Percentiles rank a stretch among this genome's conserved stretches.
phyloP scores from a whole-genome alignment of 2,329 filamentous ascomycete genomes.

The Coccinonectria pachysandricola region DNA sequence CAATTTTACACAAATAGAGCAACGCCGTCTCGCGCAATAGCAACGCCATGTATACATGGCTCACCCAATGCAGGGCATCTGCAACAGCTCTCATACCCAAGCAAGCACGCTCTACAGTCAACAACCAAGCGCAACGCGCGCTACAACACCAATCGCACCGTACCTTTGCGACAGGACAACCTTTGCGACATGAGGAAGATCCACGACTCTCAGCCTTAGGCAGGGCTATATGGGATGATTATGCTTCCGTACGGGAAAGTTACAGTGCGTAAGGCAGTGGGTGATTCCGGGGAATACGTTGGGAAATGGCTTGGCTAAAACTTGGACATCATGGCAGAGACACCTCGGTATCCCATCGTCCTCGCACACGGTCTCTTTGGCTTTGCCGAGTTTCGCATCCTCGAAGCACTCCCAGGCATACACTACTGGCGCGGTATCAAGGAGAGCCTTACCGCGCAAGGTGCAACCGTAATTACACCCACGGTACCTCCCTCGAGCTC shows the following conservation, averaged over 20 bases:
- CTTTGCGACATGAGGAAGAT: slow-evolving; percentile 19
- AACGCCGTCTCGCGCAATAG: slow-evolving; percentile 4
- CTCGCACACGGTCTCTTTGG: slow-evolving; percentile 56
- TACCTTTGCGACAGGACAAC: slow-evolving; percentile 6
- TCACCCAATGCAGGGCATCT: slow-evolving; percentile 8
- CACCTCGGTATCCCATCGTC: slow-evolving; percentile 51
- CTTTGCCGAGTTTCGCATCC: slow-evolving; percentile 47
- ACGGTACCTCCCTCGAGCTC: slow-evolving; percentile 50
- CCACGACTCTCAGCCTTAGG: slow-evolving; percentile 32
- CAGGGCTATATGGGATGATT: slow-evolving; percentile 35
- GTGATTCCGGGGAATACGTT: too few relatives aligned
- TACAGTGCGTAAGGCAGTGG: slow-evolving; percentile 37
- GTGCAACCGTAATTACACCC: slow-evolving; percentile 47
- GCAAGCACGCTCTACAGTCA: too few relatives aligned
- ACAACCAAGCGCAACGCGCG: too few relatives aligned
- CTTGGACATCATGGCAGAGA: too few relatives aligned
- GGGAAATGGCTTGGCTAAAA: too few relatives aligned
- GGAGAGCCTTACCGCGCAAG: slow-evolving; percentile 43
- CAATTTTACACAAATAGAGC: slow-evolving; percentile 1
- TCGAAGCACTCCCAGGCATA: slow-evolving; percentile 41
- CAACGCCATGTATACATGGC: slow-evolving; percentile 13
- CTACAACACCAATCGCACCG: too few relatives aligned
- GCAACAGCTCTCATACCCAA: too few relatives aligned
- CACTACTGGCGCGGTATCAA: slow-evolving; percentile 58
- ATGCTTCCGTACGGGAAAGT: slow-evolving; percentile 32